Conservation (phyloP, 495 filamentous ascomycete species). For the Letharia columbiana region DNA sequence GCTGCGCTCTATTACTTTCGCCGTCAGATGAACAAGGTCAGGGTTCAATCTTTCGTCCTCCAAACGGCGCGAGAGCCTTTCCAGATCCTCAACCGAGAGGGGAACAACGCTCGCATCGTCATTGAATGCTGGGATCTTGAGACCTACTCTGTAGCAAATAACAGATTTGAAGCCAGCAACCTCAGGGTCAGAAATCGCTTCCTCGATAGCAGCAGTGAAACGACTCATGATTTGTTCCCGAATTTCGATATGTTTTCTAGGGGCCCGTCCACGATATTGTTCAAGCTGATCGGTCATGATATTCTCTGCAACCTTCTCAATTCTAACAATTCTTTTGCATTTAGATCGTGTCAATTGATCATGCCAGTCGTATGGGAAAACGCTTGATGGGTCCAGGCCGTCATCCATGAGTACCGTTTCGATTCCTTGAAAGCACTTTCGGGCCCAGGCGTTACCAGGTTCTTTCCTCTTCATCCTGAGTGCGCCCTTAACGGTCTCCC, state of each 20-base stretch:
- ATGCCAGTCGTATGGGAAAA: slow-evolving; percentile 61
- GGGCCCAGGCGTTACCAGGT: slow-evolving; percentile 50
- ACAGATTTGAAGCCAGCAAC: slow-evolving; percentile 82
- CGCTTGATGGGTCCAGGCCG: slow-evolving; percentile 51
- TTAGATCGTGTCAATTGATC: slow-evolving; percentile 51
- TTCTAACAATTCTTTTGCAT: slow-evolving; percentile 72
- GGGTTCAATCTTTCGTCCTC: slow-evolving; percentile 56
- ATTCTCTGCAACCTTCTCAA: slow-evolving; percentile 66
- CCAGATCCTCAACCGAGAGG: slow-evolving; percentile 27
- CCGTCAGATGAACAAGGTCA: slow-evolving; percentile 52
- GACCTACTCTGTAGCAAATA: slow-evolving; percentile 74
- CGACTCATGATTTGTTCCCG: slow-evolving; percentile 34
- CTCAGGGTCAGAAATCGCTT: slow-evolving; percentile 50
- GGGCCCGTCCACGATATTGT: slow-evolving; percentile 19
- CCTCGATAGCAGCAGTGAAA: slow-evolving; percentile 43
- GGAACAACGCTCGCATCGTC: slow-evolving; percentile 26
- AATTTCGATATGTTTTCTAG: slow-evolving; percentile 20
- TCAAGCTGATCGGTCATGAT: slow-evolving; percentile 45
- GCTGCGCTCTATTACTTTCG: slow-evolving; percentile 39
- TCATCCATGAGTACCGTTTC: slow-evolving; percentile 75
- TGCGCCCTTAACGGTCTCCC: slow-evolving; percentile 54
- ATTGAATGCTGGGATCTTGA: slow-evolving; percentile 42
- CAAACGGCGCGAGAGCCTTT: slow-evolving; percentile 35
- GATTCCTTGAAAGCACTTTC: slow-evolving; percentile 62
- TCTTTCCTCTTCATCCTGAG: slow-evolving; percentile 47